Base-by-base conservation (phyloP, 805 yeast species). In the Candida glaebosa region DNA sequence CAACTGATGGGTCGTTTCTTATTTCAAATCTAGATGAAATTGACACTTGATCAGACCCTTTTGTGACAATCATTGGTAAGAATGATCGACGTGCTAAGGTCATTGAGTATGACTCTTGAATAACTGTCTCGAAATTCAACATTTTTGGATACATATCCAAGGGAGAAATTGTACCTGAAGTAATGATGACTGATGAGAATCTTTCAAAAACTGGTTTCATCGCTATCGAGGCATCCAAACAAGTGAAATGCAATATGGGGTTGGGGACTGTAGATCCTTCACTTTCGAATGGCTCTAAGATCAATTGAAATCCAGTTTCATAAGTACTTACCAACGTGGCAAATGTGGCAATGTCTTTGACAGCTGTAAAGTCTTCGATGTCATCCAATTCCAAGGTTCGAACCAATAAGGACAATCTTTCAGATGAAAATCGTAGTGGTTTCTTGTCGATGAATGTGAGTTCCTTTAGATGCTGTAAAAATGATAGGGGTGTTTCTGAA, bases 81-180 rank as follows among this genome's bases (percentile, higher is more conserved):
- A 93, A 93, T 0, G 98, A 86, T 48, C 96, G 71, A 53, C 96
- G 78, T 2, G 96, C 89, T 50, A 93, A 75, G 0, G 99, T 87
- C 97, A 93, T 93, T 1, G 97, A 80, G 58, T 93, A 93, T 0
- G 97, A 90, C 58, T 89, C 93, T 62, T 90, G 96, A 26, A 93
- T 75, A 3, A 90, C 96, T 0, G 98, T 90, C 39, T 87, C 89
- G 63, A 93, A 91, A 57, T 89, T 86, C 46, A 91, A 69, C 98
- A 91, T 91, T 53, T 87, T 83, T 5, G 99, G 99, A 60, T 93
- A 93, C 99, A 93, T 93, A 56, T 93, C 98, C 60, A 93, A 76
- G 1, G 99, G 99, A 0, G 98, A 91, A 37, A 93, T 93, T 12
- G 99, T 93, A 50, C 99, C 99, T 0, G 96, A 87, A 0, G 99